phyloP scores from a whole-genome alignment of 2,329 filamentous ascomycete species.

The Sporothrix dimorphospora region DNA sequence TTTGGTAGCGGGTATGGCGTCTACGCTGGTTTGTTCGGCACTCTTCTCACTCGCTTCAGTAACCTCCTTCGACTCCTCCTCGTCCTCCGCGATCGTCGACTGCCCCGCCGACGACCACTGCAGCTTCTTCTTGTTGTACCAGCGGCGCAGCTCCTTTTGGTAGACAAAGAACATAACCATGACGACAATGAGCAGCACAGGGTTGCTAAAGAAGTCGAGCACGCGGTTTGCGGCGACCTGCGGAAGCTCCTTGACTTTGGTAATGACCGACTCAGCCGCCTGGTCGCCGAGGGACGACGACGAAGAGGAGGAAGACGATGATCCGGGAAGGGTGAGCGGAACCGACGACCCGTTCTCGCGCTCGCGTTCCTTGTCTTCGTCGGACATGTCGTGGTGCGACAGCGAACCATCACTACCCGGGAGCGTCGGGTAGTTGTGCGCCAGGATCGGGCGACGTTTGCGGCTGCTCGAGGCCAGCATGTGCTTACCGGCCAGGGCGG shows the following conservation, averaged over 20 bases:
- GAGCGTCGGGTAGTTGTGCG: constrained; percentile 26
- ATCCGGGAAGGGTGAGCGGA: constrained; percentile 32
- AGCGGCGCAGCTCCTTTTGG: constrained; percentile 38
- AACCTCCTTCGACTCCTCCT: not conserved
- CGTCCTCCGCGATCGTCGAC: not conserved
- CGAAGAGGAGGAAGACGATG: constrained; percentile 29
- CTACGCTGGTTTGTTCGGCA: not conserved
- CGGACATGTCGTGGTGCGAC: not conserved
- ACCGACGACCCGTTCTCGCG: constrained; percentile 1
- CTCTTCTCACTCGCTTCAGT: not conserved
- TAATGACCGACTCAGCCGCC: constrained; percentile 44
- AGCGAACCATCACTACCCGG: constrained; percentile 24
- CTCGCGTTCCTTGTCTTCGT: constrained; percentile 1
- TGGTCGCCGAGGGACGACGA: constrained; percentile 37
- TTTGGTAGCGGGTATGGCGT: no score
- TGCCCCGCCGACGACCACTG: constrained; percentile 15
- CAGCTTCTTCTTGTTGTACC: constrained; percentile 32
- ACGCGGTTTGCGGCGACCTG: constrained; percentile 54
- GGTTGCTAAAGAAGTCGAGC: constrained; percentile 60
- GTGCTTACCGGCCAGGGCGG: constrained; percentile 73
- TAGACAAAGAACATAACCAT: constrained; percentile 49
- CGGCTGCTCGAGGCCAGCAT: constrained; percentile 46
- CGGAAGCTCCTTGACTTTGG: constrained; percentile 56
- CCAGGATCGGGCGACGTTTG: not conserved
- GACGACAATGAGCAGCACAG: constrained; percentile 53